These are phyloP conservation scores for Aspergillus puulaauensis DNA, from an alignment of 2,329 filamentous ascomycete genomes.

Conservation along the genomic window DNA sequence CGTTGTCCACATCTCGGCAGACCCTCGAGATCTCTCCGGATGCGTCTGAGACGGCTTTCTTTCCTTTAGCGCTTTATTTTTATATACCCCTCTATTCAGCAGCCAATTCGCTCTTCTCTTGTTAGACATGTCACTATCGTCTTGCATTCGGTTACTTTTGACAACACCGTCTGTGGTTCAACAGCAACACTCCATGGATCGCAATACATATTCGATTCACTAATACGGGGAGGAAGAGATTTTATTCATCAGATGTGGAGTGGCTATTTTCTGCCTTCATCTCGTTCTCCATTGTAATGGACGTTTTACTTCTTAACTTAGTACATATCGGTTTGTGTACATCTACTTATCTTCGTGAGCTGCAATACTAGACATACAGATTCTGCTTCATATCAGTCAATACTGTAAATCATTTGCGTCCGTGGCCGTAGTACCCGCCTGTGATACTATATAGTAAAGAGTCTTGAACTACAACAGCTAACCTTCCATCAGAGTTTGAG, in stretches of 20 bases:
- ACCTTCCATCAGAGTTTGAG: not conserved
- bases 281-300: not conserved
- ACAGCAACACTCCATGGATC: not conserved
- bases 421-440: too few relatives aligned
- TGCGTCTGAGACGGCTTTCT: conserved; percentile 22
- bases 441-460: too few relatives aligned
- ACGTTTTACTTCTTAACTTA: conserved; percentile 1
- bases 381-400: not conserved
- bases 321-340: conserved; percentile 33
- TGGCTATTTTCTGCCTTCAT: not conserved
- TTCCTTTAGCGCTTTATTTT: conserved; percentile 17
- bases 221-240: not conserved
- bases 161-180: not conserved
- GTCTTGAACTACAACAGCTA: too few relatives aligned
- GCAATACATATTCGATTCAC: not conserved
- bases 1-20: not conserved
- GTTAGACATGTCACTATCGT: conserved; percentile 12
- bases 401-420: not conserved
- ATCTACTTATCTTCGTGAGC: conserved; percentile 17
- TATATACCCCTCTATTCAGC: conserved; percentile 32
- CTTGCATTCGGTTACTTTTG: conserved; percentile 6
- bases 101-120: conserved; percentile 20
- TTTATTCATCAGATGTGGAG: conserved; percentile 1
- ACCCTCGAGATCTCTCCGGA: not conserved
- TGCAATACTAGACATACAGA: conserved; percentile 6